phyloP scores from a whole-genome alignment of 2,329 filamentous ascomycete genomes.

The Paecilomyces formosus region DNA sequence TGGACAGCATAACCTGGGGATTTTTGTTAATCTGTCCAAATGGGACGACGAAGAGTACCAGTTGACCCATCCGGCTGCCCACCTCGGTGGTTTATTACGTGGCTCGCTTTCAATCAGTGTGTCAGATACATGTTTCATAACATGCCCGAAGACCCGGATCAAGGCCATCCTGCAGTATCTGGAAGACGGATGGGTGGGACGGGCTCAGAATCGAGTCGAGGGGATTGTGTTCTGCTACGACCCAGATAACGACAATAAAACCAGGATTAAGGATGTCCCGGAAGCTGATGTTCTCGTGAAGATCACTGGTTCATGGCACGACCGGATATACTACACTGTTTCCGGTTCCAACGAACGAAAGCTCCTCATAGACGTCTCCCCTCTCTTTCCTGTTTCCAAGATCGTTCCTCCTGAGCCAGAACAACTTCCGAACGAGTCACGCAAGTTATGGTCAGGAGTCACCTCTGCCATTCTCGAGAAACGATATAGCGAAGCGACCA shows the following conservation, averaged over 20 bases:
- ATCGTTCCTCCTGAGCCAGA: constrained; percentile 65
- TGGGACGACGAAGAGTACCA: constrained; percentile 86
- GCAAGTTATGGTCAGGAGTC: constrained; percentile 79
- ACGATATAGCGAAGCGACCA: constrained; percentile 77
- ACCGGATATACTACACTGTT: constrained; percentile 56
- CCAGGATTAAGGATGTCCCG: constrained; percentile 74
- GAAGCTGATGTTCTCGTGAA: constrained; percentile 76
- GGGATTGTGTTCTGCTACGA: constrained; percentile 89
- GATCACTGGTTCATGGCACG: constrained; percentile 80
- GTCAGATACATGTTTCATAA: constrained; percentile 80
- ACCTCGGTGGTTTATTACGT: constrained; percentile 78
- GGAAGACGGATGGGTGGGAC: constrained; percentile 91
- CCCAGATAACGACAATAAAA: constrained; percentile 73
- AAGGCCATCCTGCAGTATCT: constrained; percentile 90
- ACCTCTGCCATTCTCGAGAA: constrained; percentile 78
- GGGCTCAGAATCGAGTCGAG: constrained; percentile 82
- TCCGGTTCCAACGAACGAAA: constrained; percentile 45
- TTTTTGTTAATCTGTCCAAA: constrained; percentile 80
- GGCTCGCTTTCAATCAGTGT: constrained; percentile 87
- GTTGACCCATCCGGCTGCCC: constrained; percentile 87
- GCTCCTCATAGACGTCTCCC: constrained; percentile 81
- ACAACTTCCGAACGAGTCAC: constrained; percentile 83
- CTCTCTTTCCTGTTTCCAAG: constrained; percentile 73
- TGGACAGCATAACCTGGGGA: constrained; percentile 88
- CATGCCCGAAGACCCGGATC: constrained; percentile 79